phyloP scores from a whole-genome alignment of 352 stramenopile genomes.

The Saprolegnia diclina region DNA sequence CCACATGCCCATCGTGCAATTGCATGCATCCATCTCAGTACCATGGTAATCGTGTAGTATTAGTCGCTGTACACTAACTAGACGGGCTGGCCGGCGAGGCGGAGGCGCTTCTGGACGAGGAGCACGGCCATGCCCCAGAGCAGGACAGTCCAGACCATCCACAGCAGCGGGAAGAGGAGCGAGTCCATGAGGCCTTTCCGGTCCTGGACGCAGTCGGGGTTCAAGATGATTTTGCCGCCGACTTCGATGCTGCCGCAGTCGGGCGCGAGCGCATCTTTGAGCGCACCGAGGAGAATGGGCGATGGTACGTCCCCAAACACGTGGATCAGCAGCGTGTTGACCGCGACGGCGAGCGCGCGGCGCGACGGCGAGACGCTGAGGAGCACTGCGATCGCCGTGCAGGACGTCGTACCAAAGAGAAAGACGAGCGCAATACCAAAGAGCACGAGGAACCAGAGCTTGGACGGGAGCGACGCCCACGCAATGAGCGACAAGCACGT shows the following conservation, averaged over 20 bases:
- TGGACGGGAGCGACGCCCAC: slow-evolving; percentile 47
- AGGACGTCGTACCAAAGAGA: slow-evolving; percentile 67
- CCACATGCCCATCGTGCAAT: no score
- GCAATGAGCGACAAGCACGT: slow-evolving; percentile 54
- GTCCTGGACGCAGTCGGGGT: slow-evolving; percentile 59
- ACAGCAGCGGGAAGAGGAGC: slow-evolving; percentile 70
- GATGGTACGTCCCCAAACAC: slow-evolving; percentile 91
- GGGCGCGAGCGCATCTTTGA: slow-evolving; percentile 92
- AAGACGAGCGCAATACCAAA: slow-evolving; percentile 65
- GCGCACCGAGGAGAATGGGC: slow-evolving; percentile 86
- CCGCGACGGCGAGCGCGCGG: slow-evolving; percentile 84
- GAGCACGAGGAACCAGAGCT: slow-evolving; percentile 57
- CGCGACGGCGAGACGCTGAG: slow-evolving; percentile 82
- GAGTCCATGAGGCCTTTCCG: slow-evolving; percentile 53
- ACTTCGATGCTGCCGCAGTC: slow-evolving; percentile 71
- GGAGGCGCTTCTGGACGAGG: slow-evolving; percentile 12
- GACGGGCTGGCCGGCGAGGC: slow-evolving; percentile 1
- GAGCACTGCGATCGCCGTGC: slow-evolving; percentile 85
- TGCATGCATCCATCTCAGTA: no score
- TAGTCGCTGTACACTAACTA: no score
- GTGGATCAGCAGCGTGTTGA: slow-evolving; percentile 90
- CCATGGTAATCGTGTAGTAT: no score
- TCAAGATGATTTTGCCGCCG: slow-evolving; percentile 49
- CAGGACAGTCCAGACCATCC: slow-evolving; percentile 63
- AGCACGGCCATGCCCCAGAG: slow-evolving; percentile 36